Conservation (phyloP, 331 rosid genomes). For the Spiraea crenata region DNA sequence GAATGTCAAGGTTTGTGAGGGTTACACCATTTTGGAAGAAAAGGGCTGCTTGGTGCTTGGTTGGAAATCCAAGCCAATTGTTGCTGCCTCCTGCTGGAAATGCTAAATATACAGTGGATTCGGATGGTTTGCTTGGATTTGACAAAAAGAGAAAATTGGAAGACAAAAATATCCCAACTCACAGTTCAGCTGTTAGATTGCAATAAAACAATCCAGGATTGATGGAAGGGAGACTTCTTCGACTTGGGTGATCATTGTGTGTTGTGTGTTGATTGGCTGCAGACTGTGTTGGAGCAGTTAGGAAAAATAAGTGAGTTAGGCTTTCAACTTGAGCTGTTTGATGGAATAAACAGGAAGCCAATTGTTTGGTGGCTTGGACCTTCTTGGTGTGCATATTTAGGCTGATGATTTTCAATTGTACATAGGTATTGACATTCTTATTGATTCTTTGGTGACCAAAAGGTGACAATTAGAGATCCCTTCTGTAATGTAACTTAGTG, state of each 20-base stretch:
- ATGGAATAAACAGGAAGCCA: slow-evolving; percentile 41
- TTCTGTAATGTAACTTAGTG: slow-evolving; percentile 5
- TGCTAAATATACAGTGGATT: slow-evolving; percentile 35
- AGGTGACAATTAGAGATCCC: slow-evolving; percentile 2
- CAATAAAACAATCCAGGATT: slow-evolving; percentile 21
- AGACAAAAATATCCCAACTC: slow-evolving; percentile 1
- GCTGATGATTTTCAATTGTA: slow-evolving; percentile 23
- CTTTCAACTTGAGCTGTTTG: slow-evolving; percentile 28
- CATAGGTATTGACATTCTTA: slow-evolving; percentile 21
- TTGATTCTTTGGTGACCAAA: slow-evolving; percentile 30
- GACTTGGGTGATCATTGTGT: slow-evolving; percentile 5
- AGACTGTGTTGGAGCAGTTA: slow-evolving; percentile 8
- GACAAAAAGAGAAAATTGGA: background rate
- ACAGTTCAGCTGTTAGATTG: slow-evolving; percentile 5
- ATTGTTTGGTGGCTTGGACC: slow-evolving; percentile 15
- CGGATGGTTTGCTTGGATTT: background rate
- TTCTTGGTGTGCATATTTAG: slow-evolving; percentile 23
- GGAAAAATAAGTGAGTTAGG: slow-evolving; percentile 35
- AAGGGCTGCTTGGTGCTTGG: slow-evolving; percentile 90
- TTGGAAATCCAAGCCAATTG: slow-evolving; percentile 85
- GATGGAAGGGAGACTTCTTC: slow-evolving; percentile 11
- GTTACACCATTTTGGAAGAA: slow-evolving; percentile 70
- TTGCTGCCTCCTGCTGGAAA: slow-evolving; percentile 92
- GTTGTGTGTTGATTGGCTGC: slow-evolving; percentile 20
- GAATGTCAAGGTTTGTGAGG: slow-evolving; percentile 52